Base-by-base conservation (phyloP, 208 protist species). In the Wallacemonas collosoma region DNA sequence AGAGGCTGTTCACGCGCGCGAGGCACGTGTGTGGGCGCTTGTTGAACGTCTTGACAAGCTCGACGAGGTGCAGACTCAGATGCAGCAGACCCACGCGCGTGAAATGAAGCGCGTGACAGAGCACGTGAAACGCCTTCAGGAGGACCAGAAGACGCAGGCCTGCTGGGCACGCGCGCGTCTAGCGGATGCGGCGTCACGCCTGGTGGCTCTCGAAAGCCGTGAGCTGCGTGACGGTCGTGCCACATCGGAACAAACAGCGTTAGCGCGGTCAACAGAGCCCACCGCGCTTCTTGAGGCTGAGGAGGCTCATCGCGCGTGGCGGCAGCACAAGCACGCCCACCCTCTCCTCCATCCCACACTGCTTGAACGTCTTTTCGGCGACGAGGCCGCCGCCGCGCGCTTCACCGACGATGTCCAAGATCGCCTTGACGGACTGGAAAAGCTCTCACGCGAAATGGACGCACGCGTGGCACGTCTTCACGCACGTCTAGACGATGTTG, bases 341-440 rank as follows among this genome's bases (percentile, higher is more conserved):
- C 60, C 60, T 6, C 17, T 65, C 12, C 60, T 65, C 9, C 60
- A 65, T 35, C 7, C 36, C 6, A 12, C 40, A 9, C 15, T 65
- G 36, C 60, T 65, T 3, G 60, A 6, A 41, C 60, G 60, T 48
- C 41, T 65, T 11, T 50, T 65, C 43, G 60, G 60, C 17, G 60
- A 65, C 26, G 60, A 65, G 41, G 60, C 60, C 1, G 60, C 60
- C 6, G 60, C 60, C 4, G 43, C 36, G 60, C 40, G 7, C 11
- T 65, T 65, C 60, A 65, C 60, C 6, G 43, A 50, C 8, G 26
- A 38, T 41, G 43, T 65, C 4, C 43, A 35, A 39, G 60, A 65
- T 26, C 60, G 60, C 0, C 60, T 65, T 12, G 43, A 65, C 7
- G 60, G 11, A 6, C 43, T 65, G 60, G 60, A 65, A 17, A 47